Evolutionary conservation across 768 basidiomycete species (phyloP).

Genomic region (Lactarius indigo): DNA sequence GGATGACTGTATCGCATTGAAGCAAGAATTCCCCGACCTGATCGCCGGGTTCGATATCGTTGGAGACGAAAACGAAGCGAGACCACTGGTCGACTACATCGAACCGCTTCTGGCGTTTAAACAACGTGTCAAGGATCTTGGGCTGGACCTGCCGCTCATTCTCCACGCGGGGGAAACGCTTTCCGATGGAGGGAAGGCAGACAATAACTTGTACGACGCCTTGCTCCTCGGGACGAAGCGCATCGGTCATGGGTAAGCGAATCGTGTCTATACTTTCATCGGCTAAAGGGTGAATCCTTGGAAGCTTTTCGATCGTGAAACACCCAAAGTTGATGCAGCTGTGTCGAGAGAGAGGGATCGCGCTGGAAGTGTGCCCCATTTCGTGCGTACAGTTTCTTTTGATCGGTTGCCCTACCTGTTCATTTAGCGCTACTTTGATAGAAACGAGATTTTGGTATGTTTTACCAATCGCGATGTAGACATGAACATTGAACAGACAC

Average conservation of each 20-base stretch:
- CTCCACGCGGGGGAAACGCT: slow-evolving; percentile 82
- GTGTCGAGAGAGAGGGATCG: slow-evolving; percentile 60
- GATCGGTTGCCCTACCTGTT: slow-evolving; percentile 6
- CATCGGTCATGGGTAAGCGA: slow-evolving; percentile 71
- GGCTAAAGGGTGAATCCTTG: neutral
- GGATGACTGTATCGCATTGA: slow-evolving; percentile 72
- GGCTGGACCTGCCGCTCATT: slow-evolving; percentile 68
- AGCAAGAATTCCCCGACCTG: slow-evolving; percentile 69
- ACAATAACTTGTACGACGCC: slow-evolving; percentile 74
- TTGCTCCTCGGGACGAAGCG: slow-evolving; percentile 74
- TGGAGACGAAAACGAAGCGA: slow-evolving; percentile 61
- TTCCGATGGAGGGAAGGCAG: slow-evolving; percentile 70
- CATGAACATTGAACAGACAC: neutral
- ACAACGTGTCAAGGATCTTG: slow-evolving; percentile 50
- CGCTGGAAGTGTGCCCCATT: slow-evolving; percentile 76
- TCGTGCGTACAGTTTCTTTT: slow-evolving; percentile 48
- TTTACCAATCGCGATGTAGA: neutral
- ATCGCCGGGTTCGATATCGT: slow-evolving; percentile 85
- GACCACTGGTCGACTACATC: slow-evolving; percentile 60
- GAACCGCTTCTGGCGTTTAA: slow-evolving; percentile 58
- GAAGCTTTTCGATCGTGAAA: slow-evolving; percentile 69
- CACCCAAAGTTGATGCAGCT: slow-evolving; percentile 70
- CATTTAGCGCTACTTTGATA: slow-evolving; percentile 29
- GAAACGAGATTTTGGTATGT: slow-evolving; percentile 71
- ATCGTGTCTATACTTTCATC: neutral